These are phyloP conservation scores for Aureobasidium sp. DNA, from an alignment of 2,329 filamentous ascomycete species.

Conservation along the genomic window DNA sequence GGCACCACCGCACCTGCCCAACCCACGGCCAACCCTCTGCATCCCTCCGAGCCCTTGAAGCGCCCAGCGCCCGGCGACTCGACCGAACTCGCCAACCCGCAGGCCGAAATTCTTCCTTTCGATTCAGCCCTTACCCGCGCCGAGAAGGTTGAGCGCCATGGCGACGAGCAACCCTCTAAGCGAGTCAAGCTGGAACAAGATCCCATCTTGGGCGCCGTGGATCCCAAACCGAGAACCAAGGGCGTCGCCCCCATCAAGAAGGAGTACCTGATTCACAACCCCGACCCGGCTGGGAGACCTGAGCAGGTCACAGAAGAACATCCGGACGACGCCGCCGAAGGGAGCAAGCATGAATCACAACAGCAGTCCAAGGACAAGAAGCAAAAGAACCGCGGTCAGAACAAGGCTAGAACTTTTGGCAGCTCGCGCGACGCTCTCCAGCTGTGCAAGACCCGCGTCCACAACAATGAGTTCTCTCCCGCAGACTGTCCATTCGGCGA, in stretches of 20 bases:
- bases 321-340: conserved; percentile 41
- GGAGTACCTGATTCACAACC: conserved; percentile 49
- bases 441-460: conserved; percentile 68
- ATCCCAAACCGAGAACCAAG: conserved; percentile 34
- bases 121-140: conserved; percentile 35
- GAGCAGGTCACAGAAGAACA: conserved; percentile 17
- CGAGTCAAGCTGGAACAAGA: conserved; percentile 32
- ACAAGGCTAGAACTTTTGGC: conserved; percentile 75
- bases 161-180: conserved; percentile 31
- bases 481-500: conserved; percentile 67
- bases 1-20: neutral
- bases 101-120: conserved; percentile 28
- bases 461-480: conserved; percentile 74
- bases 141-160: conserved; percentile 34
- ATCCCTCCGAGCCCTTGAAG: conserved; percentile 21
- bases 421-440: conserved; percentile 68
- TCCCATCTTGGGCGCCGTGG: conserved; percentile 21
- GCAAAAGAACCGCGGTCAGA: conserved; percentile 66
- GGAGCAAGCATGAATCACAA: conserved; percentile 37
- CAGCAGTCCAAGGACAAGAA: conserved; percentile 38
- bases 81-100: conserved; percentile 26
- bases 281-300: conserved; percentile 18
- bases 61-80: conserved; percentile 20
- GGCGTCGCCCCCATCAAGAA: conserved; percentile 66
- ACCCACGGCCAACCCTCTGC: conserved; percentile 21